These are phyloP conservation scores for Fusarium subtropicale DNA, from an alignment of 2,329 filamentous ascomycete species.

Conservation along the genomic window DNA sequence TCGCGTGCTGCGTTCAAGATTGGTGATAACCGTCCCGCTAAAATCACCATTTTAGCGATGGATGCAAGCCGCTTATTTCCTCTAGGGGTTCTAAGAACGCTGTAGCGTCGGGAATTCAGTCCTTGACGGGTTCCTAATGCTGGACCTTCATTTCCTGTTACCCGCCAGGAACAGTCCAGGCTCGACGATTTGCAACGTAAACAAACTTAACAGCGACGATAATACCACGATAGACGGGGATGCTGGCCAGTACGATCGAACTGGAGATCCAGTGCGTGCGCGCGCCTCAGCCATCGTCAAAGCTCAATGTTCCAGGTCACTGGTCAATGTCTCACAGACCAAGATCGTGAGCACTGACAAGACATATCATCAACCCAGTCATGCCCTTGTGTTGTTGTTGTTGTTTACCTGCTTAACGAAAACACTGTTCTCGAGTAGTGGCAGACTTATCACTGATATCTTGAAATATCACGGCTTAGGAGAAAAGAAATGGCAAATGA, in stretches of 20 bases:
- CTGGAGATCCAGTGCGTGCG: constrained; percentile 30
- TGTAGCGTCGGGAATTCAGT: constrained; percentile 35
- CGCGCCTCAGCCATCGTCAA: constrained; percentile 34
- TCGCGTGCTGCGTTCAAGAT: constrained; percentile 45
- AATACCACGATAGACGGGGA: constrained; percentile 18
- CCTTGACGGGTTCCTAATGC: constrained; percentile 32
- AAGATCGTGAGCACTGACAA: constrained; percentile 28
- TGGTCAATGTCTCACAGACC: constrained; percentile 41
- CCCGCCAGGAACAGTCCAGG: constrained; percentile 35
- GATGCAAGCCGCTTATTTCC: constrained; percentile 42
- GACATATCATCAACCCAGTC: constrained; percentile 19
- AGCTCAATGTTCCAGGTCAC: constrained; percentile 33
- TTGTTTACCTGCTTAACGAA: constrained; percentile 45
- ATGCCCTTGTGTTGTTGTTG: constrained; percentile 26
- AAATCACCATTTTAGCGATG: constrained; percentile 33
- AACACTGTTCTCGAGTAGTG: constrained; percentile 26
- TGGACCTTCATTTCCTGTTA: constrained; percentile 43
- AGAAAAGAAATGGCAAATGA: not conserved
- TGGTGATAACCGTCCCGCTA: constrained; percentile 45
- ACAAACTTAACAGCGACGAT: constrained; percentile 20
- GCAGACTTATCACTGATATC: constrained; percentile 9
- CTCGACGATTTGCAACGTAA: constrained; percentile 27
- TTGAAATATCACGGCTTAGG: not conserved
- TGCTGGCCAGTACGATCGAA: constrained; percentile 24
- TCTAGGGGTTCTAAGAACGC: constrained; percentile 19